These are phyloP conservation scores for Plasmodium vinckei DNA, from an alignment of 169 alveolate genomes.

Conservation along the genomic window DNA sequence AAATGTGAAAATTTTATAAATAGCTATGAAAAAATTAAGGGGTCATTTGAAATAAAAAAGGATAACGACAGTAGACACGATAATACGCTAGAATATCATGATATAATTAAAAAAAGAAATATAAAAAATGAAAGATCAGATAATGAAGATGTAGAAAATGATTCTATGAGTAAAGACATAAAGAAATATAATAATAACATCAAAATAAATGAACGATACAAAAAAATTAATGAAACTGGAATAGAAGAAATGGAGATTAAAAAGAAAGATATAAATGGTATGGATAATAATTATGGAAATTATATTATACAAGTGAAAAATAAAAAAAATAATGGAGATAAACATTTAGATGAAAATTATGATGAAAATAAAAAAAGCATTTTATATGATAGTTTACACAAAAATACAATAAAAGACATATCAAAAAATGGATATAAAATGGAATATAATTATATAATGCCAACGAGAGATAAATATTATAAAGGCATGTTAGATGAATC, in stretches of 20 bases:
- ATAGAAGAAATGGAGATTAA: neutral
- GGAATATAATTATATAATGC: conserved; percentile 14
- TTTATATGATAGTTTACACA: neutral
- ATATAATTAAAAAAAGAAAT: neutral
- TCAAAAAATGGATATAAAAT: neutral
- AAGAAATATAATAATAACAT: conserved; percentile 4
- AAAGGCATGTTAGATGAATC: neutral
- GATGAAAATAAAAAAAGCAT: neutral
- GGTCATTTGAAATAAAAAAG: conserved; percentile 12
- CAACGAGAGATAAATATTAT: conserved; percentile 26
- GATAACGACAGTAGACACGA: neutral
- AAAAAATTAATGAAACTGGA: neutral
- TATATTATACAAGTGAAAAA: neutral
- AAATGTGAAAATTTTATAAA: conserved; percentile 8
- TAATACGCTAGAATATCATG: neutral
- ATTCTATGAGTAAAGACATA: neutral
- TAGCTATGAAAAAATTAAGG: conserved; percentile 7
- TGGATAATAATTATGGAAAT: conserved; percentile 6
- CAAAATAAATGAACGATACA: conserved; percentile 1
- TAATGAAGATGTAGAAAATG: conserved; percentile 1
- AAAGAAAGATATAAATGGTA: conserved; percentile 4
- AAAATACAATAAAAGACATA: conserved; percentile 6
- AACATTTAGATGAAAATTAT: neutral
- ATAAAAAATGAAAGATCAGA: conserved; percentile 6
- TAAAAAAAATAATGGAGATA: neutral